Percentiles rank a stretch among this genome's conserved stretches.
These are phyloP conservation scores for Phaeosphaeriaceae sp. DNA, from an alignment of 2,329 filamentous ascomycete species.

Conservation along the genomic window DNA sequence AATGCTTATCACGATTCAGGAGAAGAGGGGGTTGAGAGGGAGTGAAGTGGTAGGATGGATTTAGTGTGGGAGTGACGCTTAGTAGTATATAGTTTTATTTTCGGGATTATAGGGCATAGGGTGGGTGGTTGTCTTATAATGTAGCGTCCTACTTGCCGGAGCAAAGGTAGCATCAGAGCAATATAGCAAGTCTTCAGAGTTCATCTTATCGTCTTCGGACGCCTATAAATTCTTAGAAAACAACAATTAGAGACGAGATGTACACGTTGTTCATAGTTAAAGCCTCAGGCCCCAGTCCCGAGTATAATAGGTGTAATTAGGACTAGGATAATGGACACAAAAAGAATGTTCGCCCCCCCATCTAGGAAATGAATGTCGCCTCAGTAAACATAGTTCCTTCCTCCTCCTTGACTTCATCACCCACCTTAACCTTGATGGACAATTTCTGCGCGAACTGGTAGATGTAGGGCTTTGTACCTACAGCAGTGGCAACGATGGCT, in stretches of 20 bases:
- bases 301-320: slow-evolving; percentile 32
- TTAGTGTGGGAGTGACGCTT: too few relatives aligned
- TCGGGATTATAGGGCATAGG: too few relatives aligned
- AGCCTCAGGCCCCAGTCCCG: slow-evolving; percentile 44
- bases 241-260: not conserved
- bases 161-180: too few relatives aligned
- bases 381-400: slow-evolving; percentile 82
- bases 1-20: too few relatives aligned
- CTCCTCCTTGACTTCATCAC: slow-evolving; percentile 78
- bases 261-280: slow-evolving; percentile 37
- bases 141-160: too few relatives aligned
- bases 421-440: slow-evolving; percentile 82
- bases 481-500: slow-evolving; percentile 84
- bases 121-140: too few relatives aligned
- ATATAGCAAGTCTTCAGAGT: too few relatives aligned
- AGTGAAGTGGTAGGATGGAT: too few relatives aligned
- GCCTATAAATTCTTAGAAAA: too few relatives aligned
- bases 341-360: slow-evolving; percentile 22
- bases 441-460: slow-evolving; percentile 86
- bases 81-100: too few relatives aligned
- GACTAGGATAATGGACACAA: slow-evolving; percentile 34
- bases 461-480: slow-evolving; percentile 95
- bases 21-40: too few relatives aligned
- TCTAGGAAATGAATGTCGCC: slow-evolving; percentile 90
- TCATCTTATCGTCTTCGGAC: too few relatives aligned